Conservation (phyloP, 1,139 yeast genomes). For the Pichia sp. region DNA sequence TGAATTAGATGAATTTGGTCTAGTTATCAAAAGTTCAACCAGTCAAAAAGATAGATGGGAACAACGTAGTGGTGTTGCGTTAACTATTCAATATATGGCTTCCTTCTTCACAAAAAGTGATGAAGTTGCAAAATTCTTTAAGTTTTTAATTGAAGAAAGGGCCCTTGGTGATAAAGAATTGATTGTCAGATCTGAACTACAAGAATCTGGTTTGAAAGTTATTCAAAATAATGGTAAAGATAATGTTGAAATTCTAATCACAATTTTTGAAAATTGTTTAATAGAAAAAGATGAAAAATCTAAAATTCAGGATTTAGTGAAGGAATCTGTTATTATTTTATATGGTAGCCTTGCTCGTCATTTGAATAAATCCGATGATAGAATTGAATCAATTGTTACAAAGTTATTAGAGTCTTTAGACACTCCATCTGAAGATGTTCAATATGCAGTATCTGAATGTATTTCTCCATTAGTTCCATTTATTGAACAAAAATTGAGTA, state of each 20-base stretch:
- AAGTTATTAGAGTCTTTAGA: slow-evolving; percentile 68
- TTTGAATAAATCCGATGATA: slow-evolving; percentile 53
- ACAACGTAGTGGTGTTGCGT: slow-evolving; percentile 73
- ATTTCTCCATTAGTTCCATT: slow-evolving; percentile 72
- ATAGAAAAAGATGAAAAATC: slow-evolving; percentile 39
- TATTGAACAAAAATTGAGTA: slow-evolving; percentile 43
- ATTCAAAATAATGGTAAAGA: slow-evolving; percentile 58
- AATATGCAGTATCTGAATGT: slow-evolving; percentile 78
- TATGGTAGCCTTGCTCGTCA: slow-evolving; percentile 88
- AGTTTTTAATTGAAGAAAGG: slow-evolving; percentile 47
- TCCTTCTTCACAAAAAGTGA: slow-evolving; percentile 35
- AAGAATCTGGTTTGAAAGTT: slow-evolving; percentile 79
- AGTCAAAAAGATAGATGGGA: slow-evolving; percentile 76
- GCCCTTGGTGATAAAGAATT: slow-evolving; percentile 71
- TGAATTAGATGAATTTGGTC: slow-evolving; percentile 69
- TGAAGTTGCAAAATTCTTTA: slow-evolving; percentile 45
- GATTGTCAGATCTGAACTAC: slow-evolving; percentile 72
- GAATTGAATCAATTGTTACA: slow-evolving; percentile 60
- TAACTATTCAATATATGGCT: slow-evolving; percentile 55
- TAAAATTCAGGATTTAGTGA: slow-evolving; percentile 54
- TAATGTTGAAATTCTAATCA: slow-evolving; percentile 63
- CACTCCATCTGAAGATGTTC: slow-evolving; percentile 86
- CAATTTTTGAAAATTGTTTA: slow-evolving; percentile 64
- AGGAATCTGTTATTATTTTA: slow-evolving; percentile 75
- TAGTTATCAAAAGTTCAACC: slow-evolving; percentile 56